A percentile compares a stretch with the other conserved stretches of the same genome.
phyloP scores from a whole-genome alignment of 169 alveolate genomes.

The Eimeria sp. region DNA sequence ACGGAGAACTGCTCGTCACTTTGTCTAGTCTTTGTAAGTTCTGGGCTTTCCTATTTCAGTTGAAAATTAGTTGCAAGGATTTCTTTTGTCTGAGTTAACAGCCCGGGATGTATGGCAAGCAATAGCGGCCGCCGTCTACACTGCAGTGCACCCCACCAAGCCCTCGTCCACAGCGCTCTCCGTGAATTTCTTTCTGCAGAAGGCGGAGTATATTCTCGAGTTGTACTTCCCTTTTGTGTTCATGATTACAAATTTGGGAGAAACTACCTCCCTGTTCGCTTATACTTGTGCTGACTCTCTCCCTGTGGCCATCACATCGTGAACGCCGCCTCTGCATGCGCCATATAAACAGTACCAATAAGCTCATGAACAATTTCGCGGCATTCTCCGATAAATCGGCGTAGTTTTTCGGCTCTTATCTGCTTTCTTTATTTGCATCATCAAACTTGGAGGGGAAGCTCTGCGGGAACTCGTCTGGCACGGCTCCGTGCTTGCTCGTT shows the following conservation, averaged over 20 bases:
- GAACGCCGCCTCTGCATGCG: conserved; percentile 69
- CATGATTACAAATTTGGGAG: not conserved
- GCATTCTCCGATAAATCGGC: not conserved
- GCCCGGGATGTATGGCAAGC: not conserved
- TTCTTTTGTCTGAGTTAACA: not conserved
- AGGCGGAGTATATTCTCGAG: not conserved
- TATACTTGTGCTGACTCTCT: not conserved
- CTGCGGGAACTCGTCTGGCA: not conserved
- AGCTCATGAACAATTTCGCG: not conserved
- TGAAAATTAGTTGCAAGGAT: not conserved
- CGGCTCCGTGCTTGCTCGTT: not conserved
- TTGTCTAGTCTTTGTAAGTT: not conserved
- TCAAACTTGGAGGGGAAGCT: not conserved
- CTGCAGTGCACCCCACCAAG: conserved; percentile 70
- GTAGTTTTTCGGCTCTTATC: not conserved
- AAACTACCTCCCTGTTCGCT: not conserved
- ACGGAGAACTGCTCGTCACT: not conserved
- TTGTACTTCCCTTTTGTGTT: not conserved
- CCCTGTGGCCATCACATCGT: conserved; percentile 1
- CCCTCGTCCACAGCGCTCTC: conserved; percentile 23
- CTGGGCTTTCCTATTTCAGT: not conserved
- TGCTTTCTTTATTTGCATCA: not conserved
- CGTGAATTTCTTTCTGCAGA: not conserved
- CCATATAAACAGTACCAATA: not conserved
- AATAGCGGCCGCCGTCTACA: conserved; percentile 57